These are phyloP conservation scores for Noccaea caerulescens DNA, from an alignment of 345 rosid genomes.

Conservation along the genomic window DNA sequence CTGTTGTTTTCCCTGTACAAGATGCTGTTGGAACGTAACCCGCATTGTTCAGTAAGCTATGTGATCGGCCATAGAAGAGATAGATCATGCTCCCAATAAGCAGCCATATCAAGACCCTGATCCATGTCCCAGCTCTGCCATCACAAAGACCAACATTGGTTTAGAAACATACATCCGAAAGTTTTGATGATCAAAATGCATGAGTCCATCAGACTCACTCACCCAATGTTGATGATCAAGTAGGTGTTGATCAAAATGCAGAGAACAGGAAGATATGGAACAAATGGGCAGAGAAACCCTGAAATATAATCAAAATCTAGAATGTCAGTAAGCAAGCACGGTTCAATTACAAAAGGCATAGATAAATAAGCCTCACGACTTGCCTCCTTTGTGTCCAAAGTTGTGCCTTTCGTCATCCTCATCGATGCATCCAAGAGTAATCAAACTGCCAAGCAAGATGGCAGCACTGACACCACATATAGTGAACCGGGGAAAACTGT, in stretches of 20 bases:
- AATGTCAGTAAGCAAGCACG: not conserved
- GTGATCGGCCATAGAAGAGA: constrained; percentile 57
- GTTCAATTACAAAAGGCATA: not conserved
- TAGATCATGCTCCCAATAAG: constrained; percentile 59
- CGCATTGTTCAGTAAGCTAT: constrained; percentile 55
- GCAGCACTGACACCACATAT: constrained; percentile 55
- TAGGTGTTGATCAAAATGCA: constrained; percentile 65
- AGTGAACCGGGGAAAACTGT: constrained; percentile 56
- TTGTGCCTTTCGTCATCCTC: constrained; percentile 69
- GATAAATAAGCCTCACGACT: not conserved
- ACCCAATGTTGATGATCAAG: constrained; percentile 67
- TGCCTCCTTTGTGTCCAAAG: constrained; percentile 76
- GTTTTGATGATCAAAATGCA: not conserved
- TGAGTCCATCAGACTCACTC: constrained; percentile 39
- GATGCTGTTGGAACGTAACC: constrained; percentile 48
- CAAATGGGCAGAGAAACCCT: constrained; percentile 70
- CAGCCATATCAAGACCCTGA: constrained; percentile 72
- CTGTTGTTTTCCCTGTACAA: constrained; percentile 49
- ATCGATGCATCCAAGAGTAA: constrained; percentile 57
- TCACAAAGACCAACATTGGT: constrained; percentile 17
- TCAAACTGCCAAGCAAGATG: constrained; percentile 60
- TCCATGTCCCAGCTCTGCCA: constrained; percentile 64
- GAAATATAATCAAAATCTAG: constrained; percentile 25
- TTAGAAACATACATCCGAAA: constrained; percentile 21
- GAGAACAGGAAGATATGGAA: constrained; percentile 61